Conservation (phyloP, 2,329 filamentous ascomycete genomes). For the Pseudopyricularia javanii region DNA sequence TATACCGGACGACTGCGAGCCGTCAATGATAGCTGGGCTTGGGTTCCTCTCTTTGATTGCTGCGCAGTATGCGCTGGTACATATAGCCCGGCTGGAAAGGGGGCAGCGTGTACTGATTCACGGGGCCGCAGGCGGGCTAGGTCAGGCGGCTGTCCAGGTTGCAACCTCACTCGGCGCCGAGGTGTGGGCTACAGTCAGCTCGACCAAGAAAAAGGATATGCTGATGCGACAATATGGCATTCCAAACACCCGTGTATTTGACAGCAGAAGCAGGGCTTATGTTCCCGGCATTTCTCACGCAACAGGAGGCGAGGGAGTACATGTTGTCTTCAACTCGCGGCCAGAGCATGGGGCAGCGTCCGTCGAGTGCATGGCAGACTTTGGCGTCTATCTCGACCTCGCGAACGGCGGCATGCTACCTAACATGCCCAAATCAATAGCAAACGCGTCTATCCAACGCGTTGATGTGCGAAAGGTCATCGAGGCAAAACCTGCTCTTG, state of each 20-base stretch:
- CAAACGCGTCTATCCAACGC: background rate
- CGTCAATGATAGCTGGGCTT: background rate
- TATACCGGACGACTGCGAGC: background rate
- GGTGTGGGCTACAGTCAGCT: constrained; percentile 1
- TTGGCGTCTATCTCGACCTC: constrained; percentile 6
- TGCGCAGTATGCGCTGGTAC: background rate
- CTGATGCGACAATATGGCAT: background rate
- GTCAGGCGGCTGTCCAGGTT: constrained; percentile 18
- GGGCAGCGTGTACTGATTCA: constrained; percentile 20
- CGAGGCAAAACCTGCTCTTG: background rate
- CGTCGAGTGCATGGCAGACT: constrained; percentile 12
- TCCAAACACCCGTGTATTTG: background rate
- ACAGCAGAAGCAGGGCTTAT: background rate
- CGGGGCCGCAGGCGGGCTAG: constrained; percentile 19
- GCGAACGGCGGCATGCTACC: background rate
- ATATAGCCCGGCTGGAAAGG: background rate
- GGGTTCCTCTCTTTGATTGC: background rate
- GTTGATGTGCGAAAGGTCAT: background rate
- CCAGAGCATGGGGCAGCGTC: background rate
- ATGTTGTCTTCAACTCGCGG: constrained; percentile 2
- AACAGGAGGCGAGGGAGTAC: background rate
- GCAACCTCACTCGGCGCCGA: constrained; percentile 14
- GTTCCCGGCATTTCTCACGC: background rate
- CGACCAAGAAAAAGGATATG: background rate
- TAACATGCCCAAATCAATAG: background rate